phyloP scores from a whole-genome alignment of 2,329 filamentous ascomycete species.

The Coniella lustricola region DNA sequence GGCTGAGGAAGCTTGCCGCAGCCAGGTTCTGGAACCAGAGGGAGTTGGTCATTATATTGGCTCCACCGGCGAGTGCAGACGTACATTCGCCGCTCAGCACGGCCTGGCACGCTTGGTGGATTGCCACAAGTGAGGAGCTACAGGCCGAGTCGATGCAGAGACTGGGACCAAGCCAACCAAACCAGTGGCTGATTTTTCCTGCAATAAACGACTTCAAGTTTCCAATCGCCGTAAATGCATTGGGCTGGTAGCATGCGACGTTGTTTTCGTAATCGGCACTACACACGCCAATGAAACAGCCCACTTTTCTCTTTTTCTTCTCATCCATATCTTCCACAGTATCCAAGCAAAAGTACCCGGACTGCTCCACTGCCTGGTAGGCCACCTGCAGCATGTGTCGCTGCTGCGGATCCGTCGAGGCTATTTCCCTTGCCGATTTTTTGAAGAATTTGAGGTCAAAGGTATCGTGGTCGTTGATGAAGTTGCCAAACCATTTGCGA shows the following conservation, averaged over 20 bases:
- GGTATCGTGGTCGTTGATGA: conserved; percentile 18
- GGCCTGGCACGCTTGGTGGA: conserved; percentile 27
- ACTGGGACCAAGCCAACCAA: conserved; percentile 30
- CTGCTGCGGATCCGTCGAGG: conserved; percentile 33
- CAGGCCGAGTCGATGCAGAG: conserved; percentile 31
- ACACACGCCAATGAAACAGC: conserved; percentile 31
- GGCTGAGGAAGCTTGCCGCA: conserved; percentile 25
- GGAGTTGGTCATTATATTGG: conserved; percentile 22
- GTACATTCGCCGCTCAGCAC: conserved; percentile 22
- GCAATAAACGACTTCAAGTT: conserved; percentile 25
- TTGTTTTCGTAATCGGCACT: conserved; percentile 35
- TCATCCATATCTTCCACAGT: background rate
- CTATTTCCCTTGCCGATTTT: conserved; percentile 27
- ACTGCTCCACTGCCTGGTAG: conserved; percentile 31
- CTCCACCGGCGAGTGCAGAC: conserved; percentile 24
- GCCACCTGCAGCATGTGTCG: conserved; percentile 31
- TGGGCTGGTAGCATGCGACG: conserved; percentile 27
- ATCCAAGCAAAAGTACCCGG: conserved; percentile 15
- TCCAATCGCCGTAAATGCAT: conserved; percentile 31
- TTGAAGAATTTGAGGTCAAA: conserved; percentile 37
- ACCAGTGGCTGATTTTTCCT: conserved; percentile 28
- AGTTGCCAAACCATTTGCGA: conserved; percentile 19
- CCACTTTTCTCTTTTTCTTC: no score
- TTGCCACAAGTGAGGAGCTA: conserved; percentile 28
- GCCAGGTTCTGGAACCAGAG: conserved; percentile 19